Percentiles rank a stretch among this genome's conserved stretches.
These are phyloP conservation scores for Penicillium mononematosum DNA, from an alignment of 495 filamentous ascomycete species.

Conservation along the genomic window DNA sequence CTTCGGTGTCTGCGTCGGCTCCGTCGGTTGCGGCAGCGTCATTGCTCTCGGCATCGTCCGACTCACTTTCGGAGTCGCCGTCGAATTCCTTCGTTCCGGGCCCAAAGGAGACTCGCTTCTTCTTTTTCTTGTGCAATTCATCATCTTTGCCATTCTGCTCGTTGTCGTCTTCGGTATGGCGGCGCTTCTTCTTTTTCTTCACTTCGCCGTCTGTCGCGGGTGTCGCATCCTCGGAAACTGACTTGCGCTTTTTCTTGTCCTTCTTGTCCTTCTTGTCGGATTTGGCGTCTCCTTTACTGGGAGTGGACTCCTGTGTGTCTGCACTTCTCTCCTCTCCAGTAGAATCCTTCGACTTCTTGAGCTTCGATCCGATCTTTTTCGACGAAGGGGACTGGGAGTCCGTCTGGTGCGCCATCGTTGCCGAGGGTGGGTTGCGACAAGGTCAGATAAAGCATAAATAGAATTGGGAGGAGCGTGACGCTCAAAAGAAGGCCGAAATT, in stretches of 20 bases:
- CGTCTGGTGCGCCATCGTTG: slow-evolving; percentile 23
- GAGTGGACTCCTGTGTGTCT: slow-evolving; percentile 7
- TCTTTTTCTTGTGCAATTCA: slow-evolving; percentile 30
- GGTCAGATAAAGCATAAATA: background rate
- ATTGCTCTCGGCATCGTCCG: slow-evolving; percentile 13
- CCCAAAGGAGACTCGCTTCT: slow-evolving; percentile 78
- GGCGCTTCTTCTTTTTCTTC: slow-evolving; percentile 25
- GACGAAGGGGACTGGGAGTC: slow-evolving; percentile 59
- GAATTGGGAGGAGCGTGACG: background rate
- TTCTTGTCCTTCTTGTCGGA: slow-evolving; percentile 15
- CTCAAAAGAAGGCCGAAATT: slow-evolving; percentile 3
- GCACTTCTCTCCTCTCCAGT: slow-evolving; percentile 24
- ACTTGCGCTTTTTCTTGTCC: slow-evolving; percentile 15
- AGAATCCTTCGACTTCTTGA: slow-evolving; percentile 60
- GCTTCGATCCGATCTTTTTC: slow-evolving; percentile 75
- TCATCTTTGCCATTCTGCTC: slow-evolving; percentile 19
- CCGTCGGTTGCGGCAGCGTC: slow-evolving; percentile 29
- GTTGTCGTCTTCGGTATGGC: slow-evolving; percentile 21
- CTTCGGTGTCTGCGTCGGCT: slow-evolving; percentile 16
- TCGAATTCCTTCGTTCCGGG: slow-evolving; percentile 64
- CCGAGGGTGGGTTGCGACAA: background rate
- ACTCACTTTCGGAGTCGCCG: slow-evolving; percentile 43
- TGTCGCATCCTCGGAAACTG: slow-evolving; percentile 22
- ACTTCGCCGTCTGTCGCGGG: slow-evolving; percentile 17
- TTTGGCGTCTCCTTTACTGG: slow-evolving; percentile 21